Conservation (phyloP, 2,329 filamentous ascomycete species). For the Xylariales sp. region DNA sequence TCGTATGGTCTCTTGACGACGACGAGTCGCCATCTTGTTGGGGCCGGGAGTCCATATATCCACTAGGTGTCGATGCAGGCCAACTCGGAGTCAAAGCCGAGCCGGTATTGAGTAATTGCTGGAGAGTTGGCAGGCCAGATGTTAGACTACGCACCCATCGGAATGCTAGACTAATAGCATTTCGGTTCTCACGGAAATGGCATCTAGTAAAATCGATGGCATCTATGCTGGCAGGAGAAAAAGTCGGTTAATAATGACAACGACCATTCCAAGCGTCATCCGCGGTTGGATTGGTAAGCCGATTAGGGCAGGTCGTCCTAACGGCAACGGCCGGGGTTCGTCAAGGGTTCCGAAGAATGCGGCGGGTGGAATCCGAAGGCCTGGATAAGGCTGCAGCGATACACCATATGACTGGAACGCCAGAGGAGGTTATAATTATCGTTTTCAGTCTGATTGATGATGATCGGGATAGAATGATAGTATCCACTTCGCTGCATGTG, state of each 20-base stretch:
- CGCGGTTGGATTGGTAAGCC: slow-evolving; percentile 6
- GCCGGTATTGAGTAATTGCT: neutral
- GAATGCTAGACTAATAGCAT: no score
- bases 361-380: neutral
- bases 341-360: neutral
- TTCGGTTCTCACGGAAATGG: no score
- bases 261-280: slow-evolving; percentile 3
- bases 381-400: neutral
- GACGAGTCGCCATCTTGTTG: slow-evolving; percentile 10
- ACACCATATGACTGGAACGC: no score
- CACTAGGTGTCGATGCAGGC: neutral
- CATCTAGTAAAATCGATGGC: neutral
- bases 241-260: neutral
- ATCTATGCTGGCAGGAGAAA: neutral
- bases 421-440: no score
- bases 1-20: slow-evolving; percentile 12
- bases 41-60: neutral
- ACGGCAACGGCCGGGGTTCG: slow-evolving; percentile 1
- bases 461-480: no score
- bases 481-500: no score
- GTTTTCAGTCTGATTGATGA: no score
- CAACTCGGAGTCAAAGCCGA: no score
- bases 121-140: no score
- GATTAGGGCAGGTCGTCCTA: slow-evolving; percentile 2
- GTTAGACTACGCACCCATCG: no score